Evolutionary conservation across 2,329 filamentous ascomycete species (phyloP).

Genomic region (Fusarium sororula): DNA sequence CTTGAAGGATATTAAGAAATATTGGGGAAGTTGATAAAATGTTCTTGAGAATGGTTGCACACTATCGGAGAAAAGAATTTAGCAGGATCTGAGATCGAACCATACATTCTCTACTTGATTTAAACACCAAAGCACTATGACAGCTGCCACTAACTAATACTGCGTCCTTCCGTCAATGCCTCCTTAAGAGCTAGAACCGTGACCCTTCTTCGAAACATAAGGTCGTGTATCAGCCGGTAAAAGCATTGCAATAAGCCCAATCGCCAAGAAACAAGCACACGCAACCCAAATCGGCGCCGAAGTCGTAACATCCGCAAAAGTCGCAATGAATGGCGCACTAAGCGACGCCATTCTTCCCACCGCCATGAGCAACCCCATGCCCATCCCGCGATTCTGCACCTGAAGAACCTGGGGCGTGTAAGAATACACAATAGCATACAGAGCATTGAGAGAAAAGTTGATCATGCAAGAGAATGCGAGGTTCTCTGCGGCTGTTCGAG

Average conservation of each 20-base stretch:
- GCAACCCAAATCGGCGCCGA: background rate
- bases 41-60: no score
- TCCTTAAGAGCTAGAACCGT: accelerated
- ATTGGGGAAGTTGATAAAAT: background rate
- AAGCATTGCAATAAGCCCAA: background rate
- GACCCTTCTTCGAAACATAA: background rate
- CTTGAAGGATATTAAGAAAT: background rate
- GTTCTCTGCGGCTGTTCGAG: background rate
- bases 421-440: background rate
- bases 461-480: slow-evolving; percentile 1
- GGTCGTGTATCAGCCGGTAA: background rate
- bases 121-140: no score
- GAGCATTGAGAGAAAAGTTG: background rate
- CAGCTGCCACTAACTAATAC: no score
- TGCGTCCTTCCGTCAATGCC: no score
- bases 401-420: background rate
- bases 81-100: no score
- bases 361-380: background rate
- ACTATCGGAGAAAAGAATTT: no score
- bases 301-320: background rate
- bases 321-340: background rate
- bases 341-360: background rate
- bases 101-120: no score
- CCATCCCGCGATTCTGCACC: background rate
- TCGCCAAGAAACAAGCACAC: background rate